Evolutionary conservation across 2,329 filamentous ascomycete species (phyloP), one percentile per base, ranked within the genome.

Genomic region (Arachnomyces sp.): DNA sequence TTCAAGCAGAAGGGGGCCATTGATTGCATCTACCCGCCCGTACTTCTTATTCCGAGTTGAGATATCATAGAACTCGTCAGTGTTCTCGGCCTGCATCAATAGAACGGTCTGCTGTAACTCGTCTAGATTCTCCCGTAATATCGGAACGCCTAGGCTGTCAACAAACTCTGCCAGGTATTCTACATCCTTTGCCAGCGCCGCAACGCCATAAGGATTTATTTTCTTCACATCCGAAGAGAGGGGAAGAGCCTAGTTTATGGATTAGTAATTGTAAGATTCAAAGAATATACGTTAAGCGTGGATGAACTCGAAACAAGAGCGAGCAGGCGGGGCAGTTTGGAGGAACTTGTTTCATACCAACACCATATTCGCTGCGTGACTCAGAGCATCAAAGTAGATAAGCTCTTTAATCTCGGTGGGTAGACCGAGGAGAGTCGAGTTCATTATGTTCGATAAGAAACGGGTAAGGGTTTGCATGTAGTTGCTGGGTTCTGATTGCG

Each of bases 51-150:
- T 95, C 38, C 88, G 73, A 11, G 83, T 85, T 4, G 83, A 84
- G 36, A 92, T 83, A 57, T 98, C 92, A 60, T 92, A 98, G 63
- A 95, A 98, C 61, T 96, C 90, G 49, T 96, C 89, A n/a, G 86
- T 79, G 53, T 94, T 94, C 31, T 94, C 87, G 9, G 75, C 67
- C 56, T 86, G 80, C 75, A 98, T 84, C 17, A 98, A 73, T 44
- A 84, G 80, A 34, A 95, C 83, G 1, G 92, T 96, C 68, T 98
- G 92, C 52, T 90, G 82, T 28, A 98, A 71, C 66, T 96, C 92
- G 53, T 95, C 89, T 30, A 98, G 69, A 50, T 93, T 92, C 56
- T 92, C 84, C 46, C 84, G 77, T 14, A 98, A 70, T 65, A 94
- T 89, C n/a, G 82, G 81, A 4, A 93, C 90, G 49, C 88, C 84